A percentile compares a stretch with the other conserved stretches of the same genome.
These are phyloP conservation scores for Sordariomycetes sp. DNA, from an alignment of 2,329 filamentous ascomycete genomes.

Conservation along the genomic window DNA sequence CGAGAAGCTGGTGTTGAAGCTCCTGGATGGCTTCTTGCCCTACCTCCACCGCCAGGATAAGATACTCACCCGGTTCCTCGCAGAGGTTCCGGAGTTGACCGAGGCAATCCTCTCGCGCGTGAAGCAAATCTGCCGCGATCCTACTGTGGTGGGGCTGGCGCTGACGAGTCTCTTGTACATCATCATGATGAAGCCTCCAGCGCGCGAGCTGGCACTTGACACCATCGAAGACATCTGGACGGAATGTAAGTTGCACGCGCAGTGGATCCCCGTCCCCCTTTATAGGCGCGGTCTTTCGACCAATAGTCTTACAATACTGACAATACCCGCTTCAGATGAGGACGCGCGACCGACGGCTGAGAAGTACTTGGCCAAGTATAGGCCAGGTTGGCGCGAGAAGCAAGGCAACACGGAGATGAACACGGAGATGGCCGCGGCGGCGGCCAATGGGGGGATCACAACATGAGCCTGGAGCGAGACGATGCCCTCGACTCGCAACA, in stretches of 20 bases:
- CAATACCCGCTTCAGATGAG: constrained; percentile 32
- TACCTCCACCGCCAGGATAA: constrained; percentile 91
- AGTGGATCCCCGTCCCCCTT: not conserved
- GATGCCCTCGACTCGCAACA: not conserved
- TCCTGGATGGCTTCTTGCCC: constrained; percentile 82
- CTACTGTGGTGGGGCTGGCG: constrained; percentile 51
- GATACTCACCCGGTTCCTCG: constrained; percentile 79
- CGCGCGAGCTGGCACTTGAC: constrained; percentile 51
- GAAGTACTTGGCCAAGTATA: constrained; percentile 52
- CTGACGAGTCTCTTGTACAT: constrained; percentile 56
- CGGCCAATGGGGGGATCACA: not conserved
- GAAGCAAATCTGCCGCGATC: constrained; percentile 54
- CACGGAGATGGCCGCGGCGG: constrained; percentile 1
- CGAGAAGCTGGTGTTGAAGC: constrained; percentile 63
- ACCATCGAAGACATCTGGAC: constrained; percentile 57
- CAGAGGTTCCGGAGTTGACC: constrained; percentile 78
- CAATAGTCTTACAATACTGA: not conserved
- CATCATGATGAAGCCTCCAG: constrained; percentile 57
- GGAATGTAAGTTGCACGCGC: constrained; percentile 40
- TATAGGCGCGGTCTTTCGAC: too few species aligned
- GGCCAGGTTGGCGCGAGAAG: constrained; percentile 38
- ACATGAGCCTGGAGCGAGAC: not conserved
- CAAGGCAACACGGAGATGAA: constrained; percentile 7
- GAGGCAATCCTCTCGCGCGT: constrained; percentile 62
- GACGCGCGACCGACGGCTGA: constrained; percentile 51